Conservation (phyloP, 129 eudicot species). For the Heracleum sosnowskyi region DNA sequence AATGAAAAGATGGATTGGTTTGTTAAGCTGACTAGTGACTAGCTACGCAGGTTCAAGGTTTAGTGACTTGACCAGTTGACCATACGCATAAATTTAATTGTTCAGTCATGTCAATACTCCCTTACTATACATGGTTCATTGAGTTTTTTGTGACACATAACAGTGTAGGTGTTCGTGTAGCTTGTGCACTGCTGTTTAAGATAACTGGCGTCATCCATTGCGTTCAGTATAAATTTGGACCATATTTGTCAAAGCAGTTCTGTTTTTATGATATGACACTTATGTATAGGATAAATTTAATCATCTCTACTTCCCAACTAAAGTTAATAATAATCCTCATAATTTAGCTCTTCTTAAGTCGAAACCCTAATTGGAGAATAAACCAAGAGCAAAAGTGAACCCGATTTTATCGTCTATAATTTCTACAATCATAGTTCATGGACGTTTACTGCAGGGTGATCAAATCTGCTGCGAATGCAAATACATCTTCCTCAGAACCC, state of each 20-base stretch:
- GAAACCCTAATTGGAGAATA: neutral
- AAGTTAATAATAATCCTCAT: neutral
- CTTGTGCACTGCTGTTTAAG: neutral
- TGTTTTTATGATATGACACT: neutral
- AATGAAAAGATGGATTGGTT: neutral
- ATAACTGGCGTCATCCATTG: neutral
- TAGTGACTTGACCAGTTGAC: neutral
- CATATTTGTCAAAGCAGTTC: neutral
- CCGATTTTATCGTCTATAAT: neutral
- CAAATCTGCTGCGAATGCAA: constrained; percentile 28
- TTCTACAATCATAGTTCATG: neutral
- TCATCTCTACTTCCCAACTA: neutral
- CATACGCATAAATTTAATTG: neutral
- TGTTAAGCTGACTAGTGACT: too few species aligned
- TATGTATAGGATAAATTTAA: neutral
- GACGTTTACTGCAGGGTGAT: constrained; percentile 36
- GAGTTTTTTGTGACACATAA: neutral
- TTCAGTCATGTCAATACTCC: neutral
- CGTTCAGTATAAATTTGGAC: neutral
- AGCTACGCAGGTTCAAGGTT: neutral
- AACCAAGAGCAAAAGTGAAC: neutral
- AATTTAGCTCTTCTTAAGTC: neutral
- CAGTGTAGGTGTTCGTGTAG: neutral
- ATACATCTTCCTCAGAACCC: constrained; percentile 24
- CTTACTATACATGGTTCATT: neutral